Evolutionary conservation across 805 yeast genomes (phyloP).

Genomic region (Wickerhamiella hasegawae): DNA sequence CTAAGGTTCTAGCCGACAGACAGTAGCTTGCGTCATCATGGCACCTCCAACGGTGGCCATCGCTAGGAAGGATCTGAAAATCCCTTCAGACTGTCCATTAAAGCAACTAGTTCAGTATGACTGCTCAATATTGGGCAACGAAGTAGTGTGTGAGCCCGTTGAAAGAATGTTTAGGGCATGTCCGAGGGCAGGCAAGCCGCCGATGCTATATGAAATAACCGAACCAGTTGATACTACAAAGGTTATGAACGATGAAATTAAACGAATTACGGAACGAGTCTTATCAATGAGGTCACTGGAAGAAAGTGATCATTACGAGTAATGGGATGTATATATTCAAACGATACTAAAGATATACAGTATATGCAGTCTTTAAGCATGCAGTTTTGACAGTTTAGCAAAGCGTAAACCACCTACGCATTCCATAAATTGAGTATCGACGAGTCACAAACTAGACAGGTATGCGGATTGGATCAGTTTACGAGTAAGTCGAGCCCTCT

Average conservation of each 20-base stretch:
- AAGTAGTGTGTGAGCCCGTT: slow-evolving; percentile 17
- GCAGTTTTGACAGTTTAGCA: too few species aligned
- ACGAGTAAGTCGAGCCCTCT: slow-evolving; percentile 58
- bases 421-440: slow-evolving; percentile 9
- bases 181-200: not conserved
- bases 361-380: too few species aligned
- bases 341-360: too few species aligned
- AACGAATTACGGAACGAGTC: not conserved
- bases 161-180: slow-evolving; percentile 16
- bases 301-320: too few species aligned
- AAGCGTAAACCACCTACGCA: not conserved
- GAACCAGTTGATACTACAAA: not conserved
- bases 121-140: slow-evolving; percentile 13
- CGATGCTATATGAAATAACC: not conserved
- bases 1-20: too few species aligned
- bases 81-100: slow-evolving; percentile 11
- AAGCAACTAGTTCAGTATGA: slow-evolving; percentile 17
- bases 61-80: not conserved
- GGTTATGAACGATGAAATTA: not conserved
- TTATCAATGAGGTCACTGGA: not conserved
- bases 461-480: not conserved
- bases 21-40: too few species aligned
- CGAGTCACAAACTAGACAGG: too few species aligned
- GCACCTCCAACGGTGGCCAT: slow-evolving; percentile 1
- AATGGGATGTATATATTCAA: too few species aligned